Base-by-base conservation (phyloP, 208 protist species). In the Phytomonas serpens region DNA sequence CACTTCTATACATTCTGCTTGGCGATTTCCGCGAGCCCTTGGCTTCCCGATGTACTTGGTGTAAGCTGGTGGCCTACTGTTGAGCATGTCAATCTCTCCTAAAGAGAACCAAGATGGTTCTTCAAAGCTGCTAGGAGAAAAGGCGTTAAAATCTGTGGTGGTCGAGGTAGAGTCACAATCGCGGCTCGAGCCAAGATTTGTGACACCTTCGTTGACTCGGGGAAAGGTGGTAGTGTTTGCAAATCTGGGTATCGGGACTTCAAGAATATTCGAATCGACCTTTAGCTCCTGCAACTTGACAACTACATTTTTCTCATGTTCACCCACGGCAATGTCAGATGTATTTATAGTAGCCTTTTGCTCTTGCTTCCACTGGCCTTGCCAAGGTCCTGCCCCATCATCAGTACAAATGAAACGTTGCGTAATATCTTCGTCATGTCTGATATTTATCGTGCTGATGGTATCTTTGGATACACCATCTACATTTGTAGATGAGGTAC, bases 11-110 rank as follows among this genome's bases (percentile, higher is more conserved):
- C 78, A 94, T 29, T 77, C 76, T 57, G 85, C 80, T 40, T 89
- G 77, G 62, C 83, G 80, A 57, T 74, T 79, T 40, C 91, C 86
- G 33, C 82, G 84, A 23, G 84, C 62, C 51, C 82, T 89, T 40
- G 88, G 71, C 14, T 70, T 75, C 37, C 83, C 83, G 29, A 77
- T 81, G 23, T 63, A 32, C 29, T 77, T 67, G 52, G 73, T 75
- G 78, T 93, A 93, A 16, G 75, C 67, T 27, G 77, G 82, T 29
- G 87, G 67, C 0, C 52, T 70, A 67, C 34, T 67, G 67, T 90
- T 81, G 13, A 92, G 79, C 33, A 90, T 65, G 4, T 67, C 34
- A 67, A 38, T 27, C 37, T 67, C 63, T 61, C 63, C 34, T 27
- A 23, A 38, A 27, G 23, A 19, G 19, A 27, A 27, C 47, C 47